A percentile compares a stretch with the other conserved stretches of the same genome.
These are phyloP conservation scores for Panus rudis DNA, from an alignment of 768 basidiomycete species.

Conservation along the genomic window DNA sequence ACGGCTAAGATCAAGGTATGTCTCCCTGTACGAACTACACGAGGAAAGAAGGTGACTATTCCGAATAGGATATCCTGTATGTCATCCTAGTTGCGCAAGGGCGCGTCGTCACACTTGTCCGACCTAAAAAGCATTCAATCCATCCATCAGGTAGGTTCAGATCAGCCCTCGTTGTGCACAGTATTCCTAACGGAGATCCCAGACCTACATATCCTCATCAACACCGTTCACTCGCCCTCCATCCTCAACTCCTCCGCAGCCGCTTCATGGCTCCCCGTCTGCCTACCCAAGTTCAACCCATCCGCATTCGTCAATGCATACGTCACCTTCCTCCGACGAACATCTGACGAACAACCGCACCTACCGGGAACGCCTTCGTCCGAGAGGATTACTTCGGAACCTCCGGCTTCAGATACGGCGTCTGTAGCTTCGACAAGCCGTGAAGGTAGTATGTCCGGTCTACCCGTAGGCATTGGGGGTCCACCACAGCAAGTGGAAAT, in stretches of 20 bases:
- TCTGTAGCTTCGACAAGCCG: too few species aligned
- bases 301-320: constrained; percentile 89
- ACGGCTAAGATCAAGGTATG: constrained; percentile 72
- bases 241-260: constrained; percentile 70
- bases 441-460: too few species aligned
- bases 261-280: constrained; percentile 92
- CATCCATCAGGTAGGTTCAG: constrained; percentile 71
- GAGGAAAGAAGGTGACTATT: not conserved
- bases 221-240: constrained; percentile 81
- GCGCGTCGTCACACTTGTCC: constrained; percentile 76
- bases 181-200: constrained; percentile 2
- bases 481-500: constrained; percentile 14
- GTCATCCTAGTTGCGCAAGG: constrained; percentile 76
- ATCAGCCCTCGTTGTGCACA: not conserved
- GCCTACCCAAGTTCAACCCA: constrained; percentile 91
- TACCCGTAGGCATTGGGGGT: too few species aligned
- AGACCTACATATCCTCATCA: constrained; percentile 91
- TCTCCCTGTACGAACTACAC: not conserved
- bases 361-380: too few species aligned
- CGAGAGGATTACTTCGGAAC: too few species aligned
- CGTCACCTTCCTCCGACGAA: constrained; percentile 54
- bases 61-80: constrained; percentile 77
- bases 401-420: too few species aligned
- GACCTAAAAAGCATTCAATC: constrained; percentile 91
- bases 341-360: too few species aligned